Percentiles rank a stretch among this genome's conserved stretches.
phyloP scores from a whole-genome alignment of 768 basidiomycete species.

The Tylopilus intermedius region DNA sequence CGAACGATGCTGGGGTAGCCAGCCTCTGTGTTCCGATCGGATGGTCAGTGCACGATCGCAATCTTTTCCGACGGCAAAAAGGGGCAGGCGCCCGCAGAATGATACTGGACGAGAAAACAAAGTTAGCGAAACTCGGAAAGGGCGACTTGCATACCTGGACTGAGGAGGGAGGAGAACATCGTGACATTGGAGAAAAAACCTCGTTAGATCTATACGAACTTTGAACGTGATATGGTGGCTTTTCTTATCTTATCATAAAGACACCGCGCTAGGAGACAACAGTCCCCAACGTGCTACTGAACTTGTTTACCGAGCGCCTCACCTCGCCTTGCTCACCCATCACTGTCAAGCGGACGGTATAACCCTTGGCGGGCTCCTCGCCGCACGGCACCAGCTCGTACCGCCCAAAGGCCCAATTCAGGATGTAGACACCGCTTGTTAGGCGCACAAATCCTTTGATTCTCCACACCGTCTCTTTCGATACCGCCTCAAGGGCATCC shows the following conservation, averaged over 20 bases:
- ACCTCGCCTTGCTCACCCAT: constrained; percentile 92
- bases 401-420: constrained; percentile 95
- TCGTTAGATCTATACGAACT: constrained; percentile 1
- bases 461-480: constrained; percentile 70
- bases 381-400: constrained; percentile 55
- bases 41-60: constrained; percentile 36
- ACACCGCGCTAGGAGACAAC: constrained; percentile 23
- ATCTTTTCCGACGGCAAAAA: constrained; percentile 47
- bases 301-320: constrained; percentile 46
- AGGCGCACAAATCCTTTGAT: constrained; percentile 84
- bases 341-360: constrained; percentile 62
- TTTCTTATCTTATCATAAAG: constrained; percentile 13
- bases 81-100: constrained; percentile 59
- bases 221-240: constrained; percentile 5
- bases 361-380: constrained; percentile 23
- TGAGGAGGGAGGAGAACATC: constrained; percentile 32
- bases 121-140: neutral
- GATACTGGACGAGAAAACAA: constrained; percentile 37
- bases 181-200: constrained; percentile 8
- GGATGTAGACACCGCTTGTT: constrained; percentile 41
- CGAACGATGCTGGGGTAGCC: constrained; percentile 22
- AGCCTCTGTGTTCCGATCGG: constrained; percentile 24
- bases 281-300: constrained; percentile 46
- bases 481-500: constrained; percentile 45
- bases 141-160: constrained; percentile 21